Evolutionary conservation across 2,329 filamentous ascomycete species (phyloP).

Genomic region (Aspergillus pseudotamarii): DNA sequence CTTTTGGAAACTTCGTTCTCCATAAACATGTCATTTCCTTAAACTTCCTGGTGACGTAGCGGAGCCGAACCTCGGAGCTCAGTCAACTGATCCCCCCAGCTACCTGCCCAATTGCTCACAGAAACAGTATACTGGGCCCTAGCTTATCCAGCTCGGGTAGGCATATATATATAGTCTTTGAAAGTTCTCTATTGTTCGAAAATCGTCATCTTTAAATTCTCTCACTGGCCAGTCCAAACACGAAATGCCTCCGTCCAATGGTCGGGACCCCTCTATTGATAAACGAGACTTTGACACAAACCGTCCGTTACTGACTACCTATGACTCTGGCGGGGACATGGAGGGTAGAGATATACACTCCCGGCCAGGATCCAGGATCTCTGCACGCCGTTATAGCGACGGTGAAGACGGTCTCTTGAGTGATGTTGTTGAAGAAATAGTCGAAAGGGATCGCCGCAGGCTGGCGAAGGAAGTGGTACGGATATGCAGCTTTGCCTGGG

Average conservation of each 20-base stretch:
- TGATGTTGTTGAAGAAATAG: slow-evolving; percentile 63
- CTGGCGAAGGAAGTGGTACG: slow-evolving; percentile 57
- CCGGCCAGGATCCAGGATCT: slow-evolving; percentile 25
- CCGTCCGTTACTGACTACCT: slow-evolving; percentile 33
- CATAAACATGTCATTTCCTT: not conserved
- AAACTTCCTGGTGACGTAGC: slow-evolving; percentile 24
- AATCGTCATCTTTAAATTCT: not conserved
- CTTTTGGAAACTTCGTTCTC: not conserved
- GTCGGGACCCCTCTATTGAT: slow-evolving; percentile 37
- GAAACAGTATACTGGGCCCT: not conserved
- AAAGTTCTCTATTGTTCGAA: not conserved
- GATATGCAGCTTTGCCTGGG: slow-evolving; percentile 62
- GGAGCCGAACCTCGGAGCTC: slow-evolving; percentile 17
- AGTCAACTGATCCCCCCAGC: slow-evolving; percentile 25
- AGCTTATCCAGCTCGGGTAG: not conserved
- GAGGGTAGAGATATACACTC: slow-evolving; percentile 30
- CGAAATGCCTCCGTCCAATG: slow-evolving; percentile 30
- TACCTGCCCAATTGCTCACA: not conserved
- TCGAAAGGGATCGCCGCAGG: slow-evolving; percentile 57
- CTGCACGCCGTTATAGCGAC: slow-evolving; percentile 20
- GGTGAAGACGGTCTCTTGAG: slow-evolving; percentile 55
- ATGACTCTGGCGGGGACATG: slow-evolving; percentile 20
- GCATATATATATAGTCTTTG: not conserved
- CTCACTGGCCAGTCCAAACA: not conserved
- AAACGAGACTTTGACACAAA: slow-evolving; percentile 52